phyloP scores from a whole-genome alignment of 2,329 filamentous ascomycete species.

The Colletotrichum siamense region DNA sequence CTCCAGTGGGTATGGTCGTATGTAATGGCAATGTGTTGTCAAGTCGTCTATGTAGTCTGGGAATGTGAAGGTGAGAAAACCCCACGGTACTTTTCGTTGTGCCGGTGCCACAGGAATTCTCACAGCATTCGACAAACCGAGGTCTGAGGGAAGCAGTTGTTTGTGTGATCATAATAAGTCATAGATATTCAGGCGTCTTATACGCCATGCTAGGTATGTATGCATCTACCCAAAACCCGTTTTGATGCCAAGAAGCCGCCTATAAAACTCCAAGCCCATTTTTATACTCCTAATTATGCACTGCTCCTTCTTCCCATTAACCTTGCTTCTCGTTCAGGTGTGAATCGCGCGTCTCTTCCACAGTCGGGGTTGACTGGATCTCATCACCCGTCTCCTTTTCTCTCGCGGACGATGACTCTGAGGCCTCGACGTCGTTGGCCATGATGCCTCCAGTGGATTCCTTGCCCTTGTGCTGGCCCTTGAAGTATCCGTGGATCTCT shows the following conservation, averaged over 20 bases:
- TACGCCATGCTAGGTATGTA: neutral
- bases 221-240: neutral
- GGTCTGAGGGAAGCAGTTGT: neutral
- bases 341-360: neutral
- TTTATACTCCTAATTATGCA: constrained; percentile 12
- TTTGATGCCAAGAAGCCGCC: neutral
- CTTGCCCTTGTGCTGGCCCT: constrained; percentile 27
- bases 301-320: neutral
- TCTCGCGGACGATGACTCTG: constrained; percentile 3
- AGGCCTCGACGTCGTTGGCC: neutral
- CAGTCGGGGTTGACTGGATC: constrained; percentile 2
- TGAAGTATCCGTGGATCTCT: constrained; percentile 62
- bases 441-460: neutral
- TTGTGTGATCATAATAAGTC: neutral
- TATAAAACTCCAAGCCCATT: constrained; percentile 5
- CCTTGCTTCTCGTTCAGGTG: constrained; percentile 11
- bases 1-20: neutral
- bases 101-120: neutral
- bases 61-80: neutral
- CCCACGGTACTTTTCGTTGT: neutral
- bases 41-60: neutral
- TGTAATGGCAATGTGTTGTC: rapidly evolving
- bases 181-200: constrained; percentile 2
- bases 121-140: neutral
- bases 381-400: constrained; percentile 12